Percentiles rank a stretch among this genome's conserved stretches.
These are phyloP conservation scores for Diaporthe vaccinii DNA, from an alignment of 2,329 filamentous ascomycete genomes.

Conservation along the genomic window DNA sequence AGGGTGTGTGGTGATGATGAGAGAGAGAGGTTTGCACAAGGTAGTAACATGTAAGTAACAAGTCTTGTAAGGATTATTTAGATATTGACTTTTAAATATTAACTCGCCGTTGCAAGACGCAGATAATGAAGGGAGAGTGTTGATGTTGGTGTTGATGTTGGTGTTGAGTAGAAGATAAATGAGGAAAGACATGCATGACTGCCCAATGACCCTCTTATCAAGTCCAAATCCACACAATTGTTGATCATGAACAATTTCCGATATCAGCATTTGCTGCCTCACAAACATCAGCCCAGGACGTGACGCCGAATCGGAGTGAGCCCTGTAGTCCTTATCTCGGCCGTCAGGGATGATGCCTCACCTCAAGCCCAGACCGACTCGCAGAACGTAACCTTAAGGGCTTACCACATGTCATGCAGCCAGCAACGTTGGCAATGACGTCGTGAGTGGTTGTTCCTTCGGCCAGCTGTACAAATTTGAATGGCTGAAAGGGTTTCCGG, in stretches of 20 bases:
- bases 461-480: constrained; percentile 10
- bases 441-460: neutral
- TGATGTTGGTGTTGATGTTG: too few relatives aligned
- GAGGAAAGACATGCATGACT: neutral
- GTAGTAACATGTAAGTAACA: neutral
- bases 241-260: constrained; percentile 22
- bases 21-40: neutral
- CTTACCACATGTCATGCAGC: constrained; percentile 16
- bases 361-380: constrained; percentile 9
- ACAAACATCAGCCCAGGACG: neutral
- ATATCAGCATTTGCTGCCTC: constrained; percentile 5
- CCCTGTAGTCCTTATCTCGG: neutral
- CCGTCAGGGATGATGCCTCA: constrained; percentile 28
- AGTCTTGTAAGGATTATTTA: neutral
- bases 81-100: neutral
- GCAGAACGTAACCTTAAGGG: constrained; percentile 6
- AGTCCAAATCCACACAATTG: neutral
- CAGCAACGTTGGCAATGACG: neutral
- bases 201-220: neutral
- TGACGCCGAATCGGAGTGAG: constrained; percentile 11
- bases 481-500: neutral
- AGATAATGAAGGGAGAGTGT: too few relatives aligned
- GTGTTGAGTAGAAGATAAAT: neutral
- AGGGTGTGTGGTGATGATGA: neutral
- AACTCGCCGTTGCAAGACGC: neutral